These are phyloP conservation scores for Helenozyma baotianmanensis DNA, from an alignment of 805 yeast genomes.

Conservation along the genomic window DNA sequence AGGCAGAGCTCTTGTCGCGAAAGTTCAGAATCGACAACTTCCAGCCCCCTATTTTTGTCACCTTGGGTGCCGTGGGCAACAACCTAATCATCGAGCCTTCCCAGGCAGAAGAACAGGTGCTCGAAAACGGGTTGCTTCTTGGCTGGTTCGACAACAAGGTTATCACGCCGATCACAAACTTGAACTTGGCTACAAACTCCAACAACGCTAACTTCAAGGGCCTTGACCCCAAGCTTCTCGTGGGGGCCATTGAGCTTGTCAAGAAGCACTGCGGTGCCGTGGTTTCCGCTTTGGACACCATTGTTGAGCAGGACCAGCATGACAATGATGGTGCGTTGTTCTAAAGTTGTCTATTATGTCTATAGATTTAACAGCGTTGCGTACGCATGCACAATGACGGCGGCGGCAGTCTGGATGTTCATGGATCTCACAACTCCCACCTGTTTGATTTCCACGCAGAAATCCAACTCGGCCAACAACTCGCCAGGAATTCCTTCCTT, in stretches of 20 bases:
- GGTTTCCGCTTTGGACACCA: slow-evolving; percentile 50
- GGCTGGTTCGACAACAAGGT: slow-evolving; percentile 68
- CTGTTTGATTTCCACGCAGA: slow-evolving; percentile 88
- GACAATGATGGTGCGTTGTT: slow-evolving; percentile 17
- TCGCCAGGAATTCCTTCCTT: slow-evolving; percentile 90
- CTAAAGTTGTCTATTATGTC: slow-evolving; percentile 1
- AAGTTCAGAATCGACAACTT: slow-evolving; percentile 27
- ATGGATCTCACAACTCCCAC: slow-evolving; percentile 89
- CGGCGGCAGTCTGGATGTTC: slow-evolving; percentile 97
- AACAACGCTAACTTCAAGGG: slow-evolving; percentile 50
- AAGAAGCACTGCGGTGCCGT: slow-evolving; percentile 59
- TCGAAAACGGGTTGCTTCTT: slow-evolving; percentile 75
- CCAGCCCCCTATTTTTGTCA: slow-evolving; percentile 72
- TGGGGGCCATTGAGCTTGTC: slow-evolving; percentile 54
- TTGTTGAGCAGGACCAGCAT: slow-evolving; percentile 38
- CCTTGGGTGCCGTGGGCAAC: slow-evolving; percentile 69
- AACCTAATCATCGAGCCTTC: slow-evolving; percentile 80
- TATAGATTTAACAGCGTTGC: slow-evolving; percentile 47
- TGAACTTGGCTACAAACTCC: slow-evolving; percentile 54
- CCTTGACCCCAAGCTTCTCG: slow-evolving; percentile 42
- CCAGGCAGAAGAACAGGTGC: slow-evolving; percentile 79
- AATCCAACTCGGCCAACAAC: slow-evolving; percentile 72
- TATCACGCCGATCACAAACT: slow-evolving; percentile 66
- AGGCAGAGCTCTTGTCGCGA: slow-evolving; percentile 44
- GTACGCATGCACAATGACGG: slow-evolving; percentile 89